Evolutionary conservation across 306 rosid species (phyloP).

Genomic region (Begonia peltatifolia): DNA sequence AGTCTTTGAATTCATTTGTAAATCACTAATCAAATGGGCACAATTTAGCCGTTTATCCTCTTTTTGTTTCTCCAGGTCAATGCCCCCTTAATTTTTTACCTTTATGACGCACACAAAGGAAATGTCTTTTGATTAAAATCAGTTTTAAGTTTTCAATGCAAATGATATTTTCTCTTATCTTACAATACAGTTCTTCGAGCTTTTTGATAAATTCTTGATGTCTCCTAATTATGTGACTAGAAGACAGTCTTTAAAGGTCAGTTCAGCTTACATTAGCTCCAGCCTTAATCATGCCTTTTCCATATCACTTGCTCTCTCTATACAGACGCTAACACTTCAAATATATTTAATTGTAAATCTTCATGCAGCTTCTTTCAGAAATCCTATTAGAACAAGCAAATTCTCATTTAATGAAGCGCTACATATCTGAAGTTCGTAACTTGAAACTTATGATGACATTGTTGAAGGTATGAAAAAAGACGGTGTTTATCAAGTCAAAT

Average conservation of each 20-base stretch:
- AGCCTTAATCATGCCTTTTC: conserved; percentile 5
- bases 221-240: conserved; percentile 94
- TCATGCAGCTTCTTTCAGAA: conserved; percentile 74
- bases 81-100: too few relatives aligned
- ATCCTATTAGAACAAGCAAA: conserved; percentile 81
- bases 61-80: too few relatives aligned
- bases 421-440: conserved; percentile 69
- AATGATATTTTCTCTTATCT: too few relatives aligned
- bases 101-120: too few relatives aligned
- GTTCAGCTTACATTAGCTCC: conserved; percentile 8
- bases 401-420: conserved; percentile 81
- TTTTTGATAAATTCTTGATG: conserved; percentile 64
- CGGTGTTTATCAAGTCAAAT: too few relatives aligned
- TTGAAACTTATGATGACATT: conserved; percentile 85
- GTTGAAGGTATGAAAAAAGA: conserved; percentile 43
- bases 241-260: conserved; percentile 92
- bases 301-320: conserved; percentile 4
- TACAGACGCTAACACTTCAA: conserved; percentile 2
- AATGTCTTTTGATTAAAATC: neutral
- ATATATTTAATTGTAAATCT: conserved; percentile 13
- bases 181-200: conserved; percentile 61
- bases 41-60: too few relatives aligned
- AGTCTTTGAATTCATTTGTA: too few relatives aligned
- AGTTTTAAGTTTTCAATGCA: neutral
- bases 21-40: too few relatives aligned